Percentiles rank a stretch among this genome's conserved stretches.
Conservation (phyloP, 192 early-diverging fungal species). For the Tieghemiomyces parasiticus region DNA sequence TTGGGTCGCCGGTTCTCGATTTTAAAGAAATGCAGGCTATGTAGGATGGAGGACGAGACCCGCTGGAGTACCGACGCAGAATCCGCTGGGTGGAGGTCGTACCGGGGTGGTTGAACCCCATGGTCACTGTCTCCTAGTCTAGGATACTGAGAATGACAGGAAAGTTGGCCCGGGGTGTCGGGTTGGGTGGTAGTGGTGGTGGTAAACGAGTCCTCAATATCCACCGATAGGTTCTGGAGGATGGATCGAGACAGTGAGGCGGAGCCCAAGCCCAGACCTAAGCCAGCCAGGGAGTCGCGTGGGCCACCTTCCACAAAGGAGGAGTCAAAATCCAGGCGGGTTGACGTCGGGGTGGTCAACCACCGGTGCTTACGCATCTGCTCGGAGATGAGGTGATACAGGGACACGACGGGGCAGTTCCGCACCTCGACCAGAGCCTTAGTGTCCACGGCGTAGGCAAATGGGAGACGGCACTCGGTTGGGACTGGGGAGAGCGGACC, state of each 20-base stretch:
- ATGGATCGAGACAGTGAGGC: background rate
- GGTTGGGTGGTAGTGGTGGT: background rate
- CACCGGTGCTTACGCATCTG: slow-evolving; percentile 16
- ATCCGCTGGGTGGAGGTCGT: background rate
- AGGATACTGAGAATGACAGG: too few species aligned
- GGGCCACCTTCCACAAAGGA: background rate
- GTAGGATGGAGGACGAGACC: slow-evolving; percentile 11
- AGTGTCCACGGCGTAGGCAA: too few species aligned
- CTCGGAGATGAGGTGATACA: slow-evolving; percentile 25
- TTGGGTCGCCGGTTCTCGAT: background rate
- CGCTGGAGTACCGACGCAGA: slow-evolving; percentile 6
- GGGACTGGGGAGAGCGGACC: too few species aligned
- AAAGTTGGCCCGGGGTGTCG: too few species aligned
- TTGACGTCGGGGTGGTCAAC: background rate
- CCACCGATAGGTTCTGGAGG: slow-evolving; percentile 2
- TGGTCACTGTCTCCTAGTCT: background rate
- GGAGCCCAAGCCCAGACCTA: background rate
- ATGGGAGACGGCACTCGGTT: too few species aligned
- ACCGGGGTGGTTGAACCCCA: background rate
- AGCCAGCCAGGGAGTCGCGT: background rate
- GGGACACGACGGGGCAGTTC: slow-evolving; percentile 28
- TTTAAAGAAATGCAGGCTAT: background rate
- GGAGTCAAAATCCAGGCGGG: background rate
- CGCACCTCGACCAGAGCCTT: slow-evolving; percentile 18
- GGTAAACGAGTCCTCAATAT: background rate